phyloP scores from a whole-genome alignment of 305 asterid species.

The Plantago lanceolata region DNA sequence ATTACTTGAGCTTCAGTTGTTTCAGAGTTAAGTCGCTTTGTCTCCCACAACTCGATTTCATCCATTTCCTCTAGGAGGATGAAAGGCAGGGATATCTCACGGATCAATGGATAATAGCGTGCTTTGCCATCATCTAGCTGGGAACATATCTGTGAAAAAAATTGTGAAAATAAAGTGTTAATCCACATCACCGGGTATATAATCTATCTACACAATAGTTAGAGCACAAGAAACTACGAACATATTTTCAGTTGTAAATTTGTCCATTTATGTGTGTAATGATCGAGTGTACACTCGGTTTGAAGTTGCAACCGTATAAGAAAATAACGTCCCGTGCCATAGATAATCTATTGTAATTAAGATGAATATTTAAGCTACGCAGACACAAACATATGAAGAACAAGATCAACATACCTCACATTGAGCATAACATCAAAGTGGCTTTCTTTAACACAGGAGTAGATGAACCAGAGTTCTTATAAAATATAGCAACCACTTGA shows the following conservation, averaged over 20 bases:
- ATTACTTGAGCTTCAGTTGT: too few species aligned
- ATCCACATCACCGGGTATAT: neutral
- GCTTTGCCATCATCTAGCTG: slow-evolving; percentile 87
- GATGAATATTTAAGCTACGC: too few species aligned
- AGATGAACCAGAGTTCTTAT: neutral
- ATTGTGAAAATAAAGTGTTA: neutral
- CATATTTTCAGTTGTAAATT: too few species aligned
- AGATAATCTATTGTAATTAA: too few species aligned
- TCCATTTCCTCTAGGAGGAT: slow-evolving; percentile 52
- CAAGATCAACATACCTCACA: too few species aligned
- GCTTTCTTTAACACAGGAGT: neutral
- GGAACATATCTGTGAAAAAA: slow-evolving; percentile 66
- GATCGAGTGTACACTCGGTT: too few species aligned
- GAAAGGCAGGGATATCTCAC: slow-evolving; percentile 74
- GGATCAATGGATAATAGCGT: slow-evolving; percentile 94
- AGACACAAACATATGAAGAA: too few species aligned
- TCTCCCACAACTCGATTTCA: slow-evolving; percentile 75
- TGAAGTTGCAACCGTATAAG: too few species aligned
- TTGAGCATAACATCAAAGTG: neutral
- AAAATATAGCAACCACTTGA: slow-evolving; percentile 11
- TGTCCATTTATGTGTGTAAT: too few species aligned
- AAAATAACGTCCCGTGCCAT: too few species aligned
- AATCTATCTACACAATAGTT: too few species aligned
- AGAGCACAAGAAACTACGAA: neutral
- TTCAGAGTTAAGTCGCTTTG: slow-evolving; percentile 39